phyloP scores from a whole-genome alignment of 2,329 filamentous ascomycete genomes.

The Coniochaeta hoffmannii region DNA sequence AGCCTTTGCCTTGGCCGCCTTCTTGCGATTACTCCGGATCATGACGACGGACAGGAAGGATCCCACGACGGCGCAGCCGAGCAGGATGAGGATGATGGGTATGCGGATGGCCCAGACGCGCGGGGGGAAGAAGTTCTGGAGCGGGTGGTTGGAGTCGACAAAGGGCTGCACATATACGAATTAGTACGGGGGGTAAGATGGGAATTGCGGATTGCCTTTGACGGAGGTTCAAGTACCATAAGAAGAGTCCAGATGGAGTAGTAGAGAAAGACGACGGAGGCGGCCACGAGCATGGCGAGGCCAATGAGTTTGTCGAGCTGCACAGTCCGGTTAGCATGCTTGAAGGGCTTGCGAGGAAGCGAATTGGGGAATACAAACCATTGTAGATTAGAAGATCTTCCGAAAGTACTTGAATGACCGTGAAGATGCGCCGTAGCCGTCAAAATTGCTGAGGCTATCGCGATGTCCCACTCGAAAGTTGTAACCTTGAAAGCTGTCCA shows the following conservation, averaged over 20 bases:
- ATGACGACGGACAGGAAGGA: conserved; percentile 95
- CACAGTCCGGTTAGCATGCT: background rate
- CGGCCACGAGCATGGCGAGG: conserved; percentile 61
- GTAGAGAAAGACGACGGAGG: conserved; percentile 64
- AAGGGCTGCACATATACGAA: conserved; percentile 62
- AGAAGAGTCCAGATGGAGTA: conserved; percentile 97
- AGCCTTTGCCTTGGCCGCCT: conserved; percentile 85
- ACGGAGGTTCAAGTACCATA: conserved; percentile 59
- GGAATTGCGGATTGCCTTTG: conserved; percentile 6
- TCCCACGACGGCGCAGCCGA: conserved; percentile 88
- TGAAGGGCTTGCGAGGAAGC: too few relatives aligned
- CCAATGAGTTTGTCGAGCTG: conserved; percentile 84
- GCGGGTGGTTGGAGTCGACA: conserved; percentile 87
- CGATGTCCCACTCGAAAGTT: background rate
- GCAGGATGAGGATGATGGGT: conserved; percentile 88
- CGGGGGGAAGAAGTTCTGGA: conserved; percentile 92
- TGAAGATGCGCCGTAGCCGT: background rate
- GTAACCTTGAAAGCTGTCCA: background rate
- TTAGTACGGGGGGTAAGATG: background rate
- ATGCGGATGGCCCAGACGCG: conserved; percentile 99
- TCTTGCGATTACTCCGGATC: conserved; percentile 98
- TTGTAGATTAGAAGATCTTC: background rate
- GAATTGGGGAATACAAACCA: background rate
- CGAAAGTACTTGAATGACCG: background rate
- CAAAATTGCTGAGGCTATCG: background rate